A percentile compares a stretch with the other conserved stretches of the same genome.
Evolutionary conservation across 2,329 filamentous ascomycete species (phyloP).

Genomic region (Dothistroma pini): DNA sequence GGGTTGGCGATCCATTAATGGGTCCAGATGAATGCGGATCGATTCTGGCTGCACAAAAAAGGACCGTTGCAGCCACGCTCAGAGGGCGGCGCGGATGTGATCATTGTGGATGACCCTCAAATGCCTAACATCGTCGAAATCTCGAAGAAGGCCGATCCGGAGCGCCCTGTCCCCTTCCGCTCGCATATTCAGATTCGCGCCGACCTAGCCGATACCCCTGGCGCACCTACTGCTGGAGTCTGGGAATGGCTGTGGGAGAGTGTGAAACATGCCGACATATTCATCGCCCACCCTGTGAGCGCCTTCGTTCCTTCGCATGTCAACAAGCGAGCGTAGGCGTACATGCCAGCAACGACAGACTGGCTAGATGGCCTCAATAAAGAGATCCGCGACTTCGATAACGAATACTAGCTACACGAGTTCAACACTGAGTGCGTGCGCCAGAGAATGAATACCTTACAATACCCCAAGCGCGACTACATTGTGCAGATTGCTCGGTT

Average conservation of each 20-base stretch:
- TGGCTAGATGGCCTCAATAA: slow-evolving; percentile 85
- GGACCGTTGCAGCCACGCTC: slow-evolving; percentile 63
- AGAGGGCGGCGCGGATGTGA: slow-evolving; percentile 70
- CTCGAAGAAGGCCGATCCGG: slow-evolving; percentile 65
- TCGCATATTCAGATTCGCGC: slow-evolving; percentile 80
- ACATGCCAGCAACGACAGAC: slow-evolving; percentile 77
- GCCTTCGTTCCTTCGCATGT: slow-evolving; percentile 70
- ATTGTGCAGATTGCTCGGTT: slow-evolving; percentile 79
- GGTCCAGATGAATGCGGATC: slow-evolving; percentile 68
- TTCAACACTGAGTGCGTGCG: slow-evolving; percentile 62
- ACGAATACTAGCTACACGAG: slow-evolving; percentile 69
- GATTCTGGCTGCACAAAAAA: slow-evolving; percentile 67
- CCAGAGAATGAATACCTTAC: slow-evolving; percentile 57
- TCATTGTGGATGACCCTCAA: slow-evolving; percentile 79
- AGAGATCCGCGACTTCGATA: slow-evolving; percentile 64
- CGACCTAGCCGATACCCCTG: slow-evolving; percentile 59
- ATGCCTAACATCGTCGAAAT: slow-evolving; percentile 76
- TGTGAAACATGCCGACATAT: slow-evolving; percentile 69
- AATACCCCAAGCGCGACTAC: slow-evolving; percentile 62
- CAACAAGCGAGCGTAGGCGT: slow-evolving; percentile 62
- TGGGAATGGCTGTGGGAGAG: slow-evolving; percentile 73
- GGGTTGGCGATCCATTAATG: slow-evolving; percentile 64
- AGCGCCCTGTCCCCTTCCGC: slow-evolving; percentile 74
- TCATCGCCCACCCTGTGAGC: slow-evolving; percentile 76
- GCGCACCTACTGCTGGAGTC: slow-evolving; percentile 66